Conservation (phyloP, 805 yeast species). For the Yarrowia sp. region DNA sequence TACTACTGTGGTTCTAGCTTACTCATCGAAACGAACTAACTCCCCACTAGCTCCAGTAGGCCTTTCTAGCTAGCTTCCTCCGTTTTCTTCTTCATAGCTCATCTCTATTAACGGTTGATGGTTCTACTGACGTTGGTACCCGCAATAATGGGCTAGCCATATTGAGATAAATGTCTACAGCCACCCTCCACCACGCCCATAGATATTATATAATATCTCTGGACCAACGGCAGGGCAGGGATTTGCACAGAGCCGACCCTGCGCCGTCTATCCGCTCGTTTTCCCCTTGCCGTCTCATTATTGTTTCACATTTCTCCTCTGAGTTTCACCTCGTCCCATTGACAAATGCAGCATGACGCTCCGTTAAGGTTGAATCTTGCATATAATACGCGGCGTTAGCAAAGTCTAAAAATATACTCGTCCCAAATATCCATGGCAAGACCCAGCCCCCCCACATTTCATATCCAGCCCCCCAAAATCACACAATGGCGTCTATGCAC, state of each 20-base stretch:
- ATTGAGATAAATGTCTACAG: neutral
- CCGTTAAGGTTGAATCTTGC: slow-evolving; percentile 2
- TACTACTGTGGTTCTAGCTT: too few relatives aligned
- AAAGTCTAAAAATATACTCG: neutral
- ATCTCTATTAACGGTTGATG: too few relatives aligned
- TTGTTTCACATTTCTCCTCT: neutral
- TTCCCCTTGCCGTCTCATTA: neutral
- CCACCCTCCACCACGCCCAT: neutral
- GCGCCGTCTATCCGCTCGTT: slow-evolving; percentile 11
- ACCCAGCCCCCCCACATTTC: slow-evolving; percentile 7
- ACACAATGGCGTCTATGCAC: slow-evolving; percentile 22
- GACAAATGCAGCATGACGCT: neutral
- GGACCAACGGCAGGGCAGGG: neutral
- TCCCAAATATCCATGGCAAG: neutral
- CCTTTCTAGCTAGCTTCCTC: too few relatives aligned
- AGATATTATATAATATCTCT: neutral
- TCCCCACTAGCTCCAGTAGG: too few relatives aligned
- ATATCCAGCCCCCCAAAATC: neutral
- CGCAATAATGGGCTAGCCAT: neutral
- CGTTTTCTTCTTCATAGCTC: too few relatives aligned
- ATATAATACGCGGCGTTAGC: slow-evolving; percentile 1
- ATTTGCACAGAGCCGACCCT: slow-evolving; percentile 7
- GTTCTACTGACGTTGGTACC: too few relatives aligned
- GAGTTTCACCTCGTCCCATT: slow-evolving; percentile 1
- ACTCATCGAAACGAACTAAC: too few relatives aligned